These are phyloP conservation scores for Cercospora sp. DNA, from an alignment of 2,329 filamentous ascomycete genomes.

Conservation along the genomic window DNA sequence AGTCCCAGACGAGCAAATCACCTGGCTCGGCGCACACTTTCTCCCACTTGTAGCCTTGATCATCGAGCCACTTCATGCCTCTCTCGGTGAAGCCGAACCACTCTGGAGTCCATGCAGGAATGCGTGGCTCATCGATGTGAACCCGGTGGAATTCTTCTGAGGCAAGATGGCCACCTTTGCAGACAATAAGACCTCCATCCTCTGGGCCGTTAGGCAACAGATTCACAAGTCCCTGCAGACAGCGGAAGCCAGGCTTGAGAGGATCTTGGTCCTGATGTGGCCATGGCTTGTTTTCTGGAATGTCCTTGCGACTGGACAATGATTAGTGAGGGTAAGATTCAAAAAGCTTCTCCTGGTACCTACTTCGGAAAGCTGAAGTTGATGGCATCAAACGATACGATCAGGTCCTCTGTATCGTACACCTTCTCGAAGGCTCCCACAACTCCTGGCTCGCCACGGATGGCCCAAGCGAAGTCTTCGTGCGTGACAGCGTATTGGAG, in stretches of 20 bases:
- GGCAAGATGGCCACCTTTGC: conserved; percentile 36
- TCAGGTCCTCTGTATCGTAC: conserved; percentile 48
- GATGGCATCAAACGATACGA: conserved; percentile 53
- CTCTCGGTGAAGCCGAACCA: conserved; percentile 40
- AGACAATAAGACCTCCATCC: conserved; percentile 43
- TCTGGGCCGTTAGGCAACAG: conserved; percentile 41
- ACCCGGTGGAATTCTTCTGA: conserved; percentile 39
- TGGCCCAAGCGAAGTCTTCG: conserved; percentile 52
- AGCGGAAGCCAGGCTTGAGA: conserved; percentile 50
- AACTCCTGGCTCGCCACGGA: conserved; percentile 52
- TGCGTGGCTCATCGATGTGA: conserved; percentile 33
- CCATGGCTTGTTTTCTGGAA: conserved; percentile 46
- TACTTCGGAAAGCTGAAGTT: conserved; percentile 46
- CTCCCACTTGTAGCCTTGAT: conserved; percentile 29
- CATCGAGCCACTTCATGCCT: conserved; percentile 36
- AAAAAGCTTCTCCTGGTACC: neutral
- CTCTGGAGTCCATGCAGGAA: conserved; percentile 37
- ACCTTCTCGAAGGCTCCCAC: conserved; percentile 51
- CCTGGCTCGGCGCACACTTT: conserved; percentile 34
- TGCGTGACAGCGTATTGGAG: conserved; percentile 50
- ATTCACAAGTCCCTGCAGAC: conserved; percentile 55
- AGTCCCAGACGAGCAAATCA: conserved; percentile 34
- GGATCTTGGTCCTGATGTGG: conserved; percentile 52
- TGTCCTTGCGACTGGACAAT: conserved; percentile 40
- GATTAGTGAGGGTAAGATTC: neutral